Evolutionary conservation across 768 basidiomycete species (phyloP), one percentile per base, ranked within the genome.

Genomic region (Pleurotus cornucopiae): DNA sequence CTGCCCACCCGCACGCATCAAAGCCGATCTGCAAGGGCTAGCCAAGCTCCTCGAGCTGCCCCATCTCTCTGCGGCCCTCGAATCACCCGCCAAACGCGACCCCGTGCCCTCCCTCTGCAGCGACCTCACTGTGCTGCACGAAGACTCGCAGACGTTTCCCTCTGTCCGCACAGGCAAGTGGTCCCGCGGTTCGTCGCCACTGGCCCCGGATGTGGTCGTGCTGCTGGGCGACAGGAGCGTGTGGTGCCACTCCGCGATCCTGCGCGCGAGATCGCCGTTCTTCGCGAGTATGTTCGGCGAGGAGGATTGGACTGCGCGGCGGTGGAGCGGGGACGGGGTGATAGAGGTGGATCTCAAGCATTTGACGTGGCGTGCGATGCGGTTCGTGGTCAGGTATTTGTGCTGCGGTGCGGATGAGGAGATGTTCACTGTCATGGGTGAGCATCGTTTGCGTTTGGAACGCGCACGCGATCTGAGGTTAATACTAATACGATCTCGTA

Each of bases 271-370:
- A 1, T 94, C 89, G 20, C 79, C 82, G 2, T 88, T 97, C 63
- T 98, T 99, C 65, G 73, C 83, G 7, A 81, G 81, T 30, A 88
- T 99, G 70, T 94, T 96, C 67, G 83, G 84, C 41, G 85, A 94
- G 62, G 72, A 76, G 13, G 90, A 83, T 34, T 99, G 97, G 95
- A 91, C 90, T 11, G 64, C 54, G 21, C 74, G 76, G 38, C 78
- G 94, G 25, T 81, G 84, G 76, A 73, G 73, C 58, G 67, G 53
- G 14, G 65, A 62, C 5, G 88, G 85, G 1, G 71, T 76, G 9
- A 62, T 96, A 6, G 68, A 70, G n/a, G 69, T 98, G 43, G 71
- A 91, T 61, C 73, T 98, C 74, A 67, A 67, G 57, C 94, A 97
- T 69, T 62, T 93, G 57, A 71, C 73, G 23, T 91, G 87, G 85